Base-by-base conservation (phyloP, 495 filamentous ascomycete genomes). In the Peziza echinospora region DNA sequence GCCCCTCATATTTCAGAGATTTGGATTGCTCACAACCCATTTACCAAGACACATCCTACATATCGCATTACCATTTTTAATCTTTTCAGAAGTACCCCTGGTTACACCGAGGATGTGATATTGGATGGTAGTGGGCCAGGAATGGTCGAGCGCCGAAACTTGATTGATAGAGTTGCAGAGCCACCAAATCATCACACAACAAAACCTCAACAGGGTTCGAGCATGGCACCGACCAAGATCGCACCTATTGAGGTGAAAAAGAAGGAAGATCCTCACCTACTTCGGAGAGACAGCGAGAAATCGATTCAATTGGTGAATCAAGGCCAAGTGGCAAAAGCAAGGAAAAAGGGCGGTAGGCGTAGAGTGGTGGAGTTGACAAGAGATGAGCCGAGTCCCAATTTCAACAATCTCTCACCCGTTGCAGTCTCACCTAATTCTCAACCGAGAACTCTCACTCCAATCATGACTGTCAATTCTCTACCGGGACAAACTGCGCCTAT, bases 1-100 rank as follows among this genome's bases (percentile, higher is more conserved):
- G 78, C 91, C 44, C 86, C 91, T 51, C 80, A 96, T 41, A 77
- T 97, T 54, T 77, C 75, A 37, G 89, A 94, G 64, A 76, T 96
- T 44, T 97, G 82, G 67, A 81, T 96, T 11, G 69, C 76, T 41
- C 79, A 78, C 13, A 96, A 96, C 61, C 84, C 87, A 5, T 94
- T 94, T 51, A 78, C 77, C 24, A 83, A 80, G 48, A 87, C 84
- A 9, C 85, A 93, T 55, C 47, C 47, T 5, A 75, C 73, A 50
- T 91, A 93, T 58, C 75, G 89, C 24, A 67, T 91, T 50, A 78
- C 74, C 21, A 92, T 97, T 53, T 93, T 97, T 72, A 96, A 96
- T 56, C 71, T 93, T 0, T 97, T 97, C 67, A 80, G 89, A 48
- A 74, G 71, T n/a, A 84, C 84, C 0, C 84, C 89, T 2, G 89